Base-by-base conservation (phyloP, 148 eudicot species). In the Camellia sinensis region DNA sequence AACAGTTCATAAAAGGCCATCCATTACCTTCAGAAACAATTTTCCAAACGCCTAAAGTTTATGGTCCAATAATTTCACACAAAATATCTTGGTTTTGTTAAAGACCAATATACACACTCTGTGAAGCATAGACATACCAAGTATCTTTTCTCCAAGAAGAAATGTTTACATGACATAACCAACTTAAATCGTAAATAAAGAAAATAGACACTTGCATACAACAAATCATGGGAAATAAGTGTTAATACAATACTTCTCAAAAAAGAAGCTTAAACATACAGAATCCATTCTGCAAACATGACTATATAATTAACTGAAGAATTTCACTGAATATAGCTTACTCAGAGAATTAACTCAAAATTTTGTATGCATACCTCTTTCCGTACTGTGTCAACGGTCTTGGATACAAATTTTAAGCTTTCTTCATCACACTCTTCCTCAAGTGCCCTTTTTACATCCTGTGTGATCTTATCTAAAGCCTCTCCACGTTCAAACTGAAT, bases 401-500 rank as follows among this genome's bases (percentile, higher is more conserved):
- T 97, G 64, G 98, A 82, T 84, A 94, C 68, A 79, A 80, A 87
- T 79, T 87, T 87, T 82, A 92, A 85, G 85, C 94, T 91, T 81
- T 97, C 99, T 83, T 88, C 95, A 80, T 94, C 95, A 86, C 96
- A 83, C 69, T 94, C 99, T 83, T 91, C 97, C 83, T 89, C 91
- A 77, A 97, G 96, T 80, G 84, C 83, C 78, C 63, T 88, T 83
- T 84, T 97, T 57, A 92, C 95, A 81, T 83, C 94, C 85, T 89
- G 91, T 57, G 89, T 73, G 74, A 94, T 97, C 48, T 73, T 89
- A 64, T 97, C 99, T 80, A 97, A 90, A 79, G 99, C 99, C 85
- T 91, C 95, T 64, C 99, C 99, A 73, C 99, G 95, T 80, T 92
- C 97, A 87, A 97, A 97, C 99, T 97, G 90, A 76, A 88, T 17